Conservation (phyloP, 2,329 filamentous ascomycete genomes). For the Lachnellula hyalina region DNA sequence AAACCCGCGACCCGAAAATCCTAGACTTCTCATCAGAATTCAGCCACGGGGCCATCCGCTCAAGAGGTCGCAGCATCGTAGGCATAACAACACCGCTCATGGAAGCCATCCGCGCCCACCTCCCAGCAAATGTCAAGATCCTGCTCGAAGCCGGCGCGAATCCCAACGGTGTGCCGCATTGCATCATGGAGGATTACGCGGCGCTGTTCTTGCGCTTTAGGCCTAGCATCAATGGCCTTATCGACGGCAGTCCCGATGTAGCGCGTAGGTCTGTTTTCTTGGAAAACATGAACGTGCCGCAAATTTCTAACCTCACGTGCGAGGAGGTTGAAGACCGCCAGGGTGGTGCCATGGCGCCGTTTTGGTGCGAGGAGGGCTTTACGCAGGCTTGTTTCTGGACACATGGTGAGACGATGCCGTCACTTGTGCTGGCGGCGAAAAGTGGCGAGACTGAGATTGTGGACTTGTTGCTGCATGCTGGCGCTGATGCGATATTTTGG, state of each 20-base stretch:
- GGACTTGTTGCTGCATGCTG: conserved; percentile 12
- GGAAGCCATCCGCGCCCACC: conserved; percentile 13
- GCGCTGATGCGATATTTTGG: conserved; percentile 11
- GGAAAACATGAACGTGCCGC: conserved; percentile 11
- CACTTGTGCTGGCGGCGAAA: conserved; percentile 14
- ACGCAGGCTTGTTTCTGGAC: conserved; percentile 6
- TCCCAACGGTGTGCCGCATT: conserved; percentile 12
- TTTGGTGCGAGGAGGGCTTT: conserved; percentile 18
- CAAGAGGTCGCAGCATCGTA: not conserved
- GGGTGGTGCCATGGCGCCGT: conserved; percentile 13
- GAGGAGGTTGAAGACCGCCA: conserved; percentile 16
- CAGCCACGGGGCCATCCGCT: not conserved
- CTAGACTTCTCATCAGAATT: not conserved
- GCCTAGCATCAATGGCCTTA: conserved; percentile 1
- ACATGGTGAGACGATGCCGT: conserved; percentile 12
- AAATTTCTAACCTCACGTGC: conserved; percentile 14
- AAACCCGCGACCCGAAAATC: too few species aligned
- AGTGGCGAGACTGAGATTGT: conserved; percentile 13
- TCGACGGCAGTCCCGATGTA: conserved; percentile 4
- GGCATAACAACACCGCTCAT: conserved; percentile 17
- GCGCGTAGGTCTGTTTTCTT: conserved; percentile 5
- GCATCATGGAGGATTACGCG: conserved; percentile 12
- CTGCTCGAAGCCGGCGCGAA: conserved; percentile 11
- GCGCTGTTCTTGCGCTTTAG: conserved; percentile 18
- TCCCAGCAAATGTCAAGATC: conserved; percentile 11